Evolutionary conservation across 306 rosid genomes (phyloP).

Genomic region (Ziziphus jujuba): DNA sequence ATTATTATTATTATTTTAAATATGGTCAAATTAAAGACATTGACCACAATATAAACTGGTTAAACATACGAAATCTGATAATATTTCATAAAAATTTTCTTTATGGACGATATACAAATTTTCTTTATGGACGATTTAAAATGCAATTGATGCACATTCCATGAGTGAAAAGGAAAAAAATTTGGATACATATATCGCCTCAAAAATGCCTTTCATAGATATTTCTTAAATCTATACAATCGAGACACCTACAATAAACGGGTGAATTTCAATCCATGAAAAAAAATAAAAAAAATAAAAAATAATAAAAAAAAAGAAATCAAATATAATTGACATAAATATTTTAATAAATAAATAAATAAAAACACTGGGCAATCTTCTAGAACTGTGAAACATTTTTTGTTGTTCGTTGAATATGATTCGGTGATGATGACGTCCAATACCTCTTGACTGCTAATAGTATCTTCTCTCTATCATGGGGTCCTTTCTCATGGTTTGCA

Average conservation of each 20-base stretch:
- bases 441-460: constrained; percentile 67
- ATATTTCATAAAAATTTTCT: no score
- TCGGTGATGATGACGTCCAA: constrained; percentile 67
- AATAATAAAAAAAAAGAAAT: constrained; percentile 38
- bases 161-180: no score
- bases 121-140: no score
- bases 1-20: no score
- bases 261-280: background rate
- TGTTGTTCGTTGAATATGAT: constrained; percentile 17
- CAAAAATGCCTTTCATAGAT: constrained; percentile 4
- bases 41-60: no score
- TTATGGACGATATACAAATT: no score
- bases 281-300: no score
- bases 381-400: constrained; percentile 23
- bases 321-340: constrained; percentile 25
- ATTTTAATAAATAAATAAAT: background rate
- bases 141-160: no score
- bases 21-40: no score
- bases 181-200: background rate
- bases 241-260: background rate
- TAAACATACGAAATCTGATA: no score
- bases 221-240: background rate
- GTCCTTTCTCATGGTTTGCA: constrained; percentile 79
- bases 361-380: background rate
- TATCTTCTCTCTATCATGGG: constrained; percentile 60